Percentiles rank a stretch among this genome's conserved stretches.
Conservation (phyloP, 2,329 filamentous ascomycete species). For the Ophiosphaerella narmari region DNA sequence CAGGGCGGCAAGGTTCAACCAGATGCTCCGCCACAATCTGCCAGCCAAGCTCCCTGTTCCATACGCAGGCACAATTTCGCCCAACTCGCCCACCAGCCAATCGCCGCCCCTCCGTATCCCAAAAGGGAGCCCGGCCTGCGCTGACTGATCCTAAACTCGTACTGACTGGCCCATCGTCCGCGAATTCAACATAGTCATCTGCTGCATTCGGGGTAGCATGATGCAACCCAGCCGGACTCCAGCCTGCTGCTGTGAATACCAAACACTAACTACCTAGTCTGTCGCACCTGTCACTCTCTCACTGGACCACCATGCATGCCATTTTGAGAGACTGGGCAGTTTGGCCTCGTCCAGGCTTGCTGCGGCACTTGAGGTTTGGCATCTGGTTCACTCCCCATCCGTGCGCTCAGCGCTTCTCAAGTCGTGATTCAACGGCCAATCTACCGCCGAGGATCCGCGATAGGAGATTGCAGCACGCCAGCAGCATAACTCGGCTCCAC, state of each 20-base stretch:
- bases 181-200: neutral
- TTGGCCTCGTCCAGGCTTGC: neutral
- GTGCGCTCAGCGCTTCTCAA: neutral
- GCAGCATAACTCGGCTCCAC: neutral
- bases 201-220: no score
- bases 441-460: neutral
- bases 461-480: neutral
- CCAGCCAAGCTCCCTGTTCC: slow-evolving; percentile 7
- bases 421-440: neutral
- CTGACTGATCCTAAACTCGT: slow-evolving; percentile 10
- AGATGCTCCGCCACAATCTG: slow-evolving; percentile 31
- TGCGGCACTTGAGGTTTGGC: slow-evolving; percentile 2
- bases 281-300: neutral
- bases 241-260: neutral
- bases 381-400: neutral
- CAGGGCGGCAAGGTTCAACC: slow-evolving; percentile 11
- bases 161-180: neutral
- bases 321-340: neutral
- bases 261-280: neutral
- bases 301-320: no score
- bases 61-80: slow-evolving; percentile 23
- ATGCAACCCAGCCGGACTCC: neutral
- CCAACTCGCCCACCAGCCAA: slow-evolving; percentile 6
- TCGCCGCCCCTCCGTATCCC: slow-evolving; percentile 1
- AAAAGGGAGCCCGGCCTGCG: slow-evolving; percentile 4